Conservation (phyloP, 257 asterid species). For the Forsythia viridissima region DNA sequence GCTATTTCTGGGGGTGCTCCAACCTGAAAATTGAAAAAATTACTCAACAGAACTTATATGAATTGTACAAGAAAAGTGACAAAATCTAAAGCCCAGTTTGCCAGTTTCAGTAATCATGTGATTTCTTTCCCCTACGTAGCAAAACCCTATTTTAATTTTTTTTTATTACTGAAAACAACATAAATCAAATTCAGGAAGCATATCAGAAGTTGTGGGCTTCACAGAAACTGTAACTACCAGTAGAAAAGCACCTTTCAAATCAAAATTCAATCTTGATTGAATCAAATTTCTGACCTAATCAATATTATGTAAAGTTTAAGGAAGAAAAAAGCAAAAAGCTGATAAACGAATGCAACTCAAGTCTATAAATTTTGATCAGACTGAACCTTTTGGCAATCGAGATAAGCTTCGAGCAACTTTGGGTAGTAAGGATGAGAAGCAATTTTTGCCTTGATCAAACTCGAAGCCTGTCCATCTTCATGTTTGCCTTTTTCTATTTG, state of each 20-base stretch:
- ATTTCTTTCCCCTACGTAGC: background rate
- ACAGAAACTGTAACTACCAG: too few relatives aligned
- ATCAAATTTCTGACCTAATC: background rate
- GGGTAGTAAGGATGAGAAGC: conserved; percentile 63
- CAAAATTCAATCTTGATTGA: background rate
- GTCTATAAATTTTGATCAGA: background rate
- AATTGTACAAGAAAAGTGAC: background rate
- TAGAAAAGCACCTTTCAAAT: background rate
- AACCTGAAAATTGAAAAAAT: conserved; percentile 34
- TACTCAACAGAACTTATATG: background rate
- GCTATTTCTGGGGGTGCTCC: conserved; percentile 68
- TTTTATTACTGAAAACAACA: background rate
- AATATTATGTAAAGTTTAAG: background rate
- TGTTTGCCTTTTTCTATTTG: background rate
- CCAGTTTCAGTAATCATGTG: background rate
- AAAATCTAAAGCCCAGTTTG: background rate
- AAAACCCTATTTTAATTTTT: background rate
- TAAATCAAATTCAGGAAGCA: background rate
- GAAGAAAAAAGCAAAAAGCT: background rate
- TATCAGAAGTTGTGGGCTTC: background rate
- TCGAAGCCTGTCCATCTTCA: conserved; percentile 8
- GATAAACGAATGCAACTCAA: background rate
- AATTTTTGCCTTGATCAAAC: conserved; percentile 42
- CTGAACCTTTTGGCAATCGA: conserved; percentile 66
- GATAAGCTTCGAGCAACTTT: conserved; percentile 48